phyloP scores from a whole-genome alignment of 306 rosid species.

The Sophora flavescens region DNA sequence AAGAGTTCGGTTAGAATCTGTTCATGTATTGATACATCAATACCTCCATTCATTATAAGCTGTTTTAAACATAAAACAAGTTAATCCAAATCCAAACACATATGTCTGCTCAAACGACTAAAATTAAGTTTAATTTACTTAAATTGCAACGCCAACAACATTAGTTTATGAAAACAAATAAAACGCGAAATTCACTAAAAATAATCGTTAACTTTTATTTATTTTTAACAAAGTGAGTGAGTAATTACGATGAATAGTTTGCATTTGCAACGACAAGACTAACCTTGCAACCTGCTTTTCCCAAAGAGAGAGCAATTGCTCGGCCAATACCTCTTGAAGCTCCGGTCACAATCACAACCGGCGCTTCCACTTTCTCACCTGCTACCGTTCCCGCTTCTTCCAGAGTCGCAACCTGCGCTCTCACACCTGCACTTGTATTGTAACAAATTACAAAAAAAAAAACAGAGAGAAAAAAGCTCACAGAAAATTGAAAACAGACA shows the following conservation, averaged over 20 bases:
- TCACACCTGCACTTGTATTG: constrained; percentile 57
- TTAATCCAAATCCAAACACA: neutral
- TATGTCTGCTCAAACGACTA: neutral
- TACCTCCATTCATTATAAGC: neutral
- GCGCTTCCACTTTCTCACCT: constrained; percentile 69
- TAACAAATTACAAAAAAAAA: constrained; percentile 19
- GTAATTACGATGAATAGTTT: neutral
- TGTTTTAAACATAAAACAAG: neutral
- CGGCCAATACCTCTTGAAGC: constrained; percentile 95
- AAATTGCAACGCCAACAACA: neutral
- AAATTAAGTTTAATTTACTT: constrained; percentile 12
- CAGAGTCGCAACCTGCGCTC: constrained; percentile 82
- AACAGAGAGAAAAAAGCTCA: too few species aligned
- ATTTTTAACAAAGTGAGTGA: neutral
- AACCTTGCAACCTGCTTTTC: constrained; percentile 97
- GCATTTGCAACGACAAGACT: constrained; percentile 25
- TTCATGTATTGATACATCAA: neutral
- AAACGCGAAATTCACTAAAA: constrained; percentile 12
- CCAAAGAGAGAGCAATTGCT: constrained; percentile 83
- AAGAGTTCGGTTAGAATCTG: too few species aligned
- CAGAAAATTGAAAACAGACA: neutral
- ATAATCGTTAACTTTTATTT: neutral
- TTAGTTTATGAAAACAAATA: neutral
- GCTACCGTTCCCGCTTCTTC: constrained; percentile 65
- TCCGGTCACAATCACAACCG: constrained; percentile 91